These are phyloP conservation scores for Silybum marianum DNA, from an alignment of 129 eudicot species.

Conservation along the genomic window DNA sequence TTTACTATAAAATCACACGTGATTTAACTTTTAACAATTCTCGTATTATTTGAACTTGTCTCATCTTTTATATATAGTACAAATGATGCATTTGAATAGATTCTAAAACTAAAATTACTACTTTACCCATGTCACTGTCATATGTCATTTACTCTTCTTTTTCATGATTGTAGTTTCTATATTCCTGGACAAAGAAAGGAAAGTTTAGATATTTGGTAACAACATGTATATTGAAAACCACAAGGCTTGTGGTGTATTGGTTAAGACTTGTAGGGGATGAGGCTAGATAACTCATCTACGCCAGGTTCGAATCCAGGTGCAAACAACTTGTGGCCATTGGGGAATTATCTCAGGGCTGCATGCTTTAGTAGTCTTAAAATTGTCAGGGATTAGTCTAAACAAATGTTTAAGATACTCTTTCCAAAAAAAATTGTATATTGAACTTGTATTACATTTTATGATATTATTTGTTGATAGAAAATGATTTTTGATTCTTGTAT, in stretches of 20 bases:
- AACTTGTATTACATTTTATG: neutral
- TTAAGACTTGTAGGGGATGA: too few species aligned
- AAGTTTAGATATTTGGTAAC: neutral
- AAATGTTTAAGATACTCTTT: too few species aligned
- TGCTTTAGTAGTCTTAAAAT: too few species aligned
- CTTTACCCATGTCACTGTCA: neutral
- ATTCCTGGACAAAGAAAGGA: neutral
- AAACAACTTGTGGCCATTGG: too few species aligned
- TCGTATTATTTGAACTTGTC: neutral
- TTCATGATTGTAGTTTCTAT: neutral
- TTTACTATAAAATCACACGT: neutral
- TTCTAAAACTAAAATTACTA: neutral
- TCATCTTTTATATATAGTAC: neutral
- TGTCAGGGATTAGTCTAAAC: too few species aligned
- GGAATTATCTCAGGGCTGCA: too few species aligned
- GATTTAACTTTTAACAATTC: too few species aligned
- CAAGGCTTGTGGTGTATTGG: too few species aligned
- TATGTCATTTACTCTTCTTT: neutral
- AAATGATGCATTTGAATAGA: neutral
- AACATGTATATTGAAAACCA: neutral
- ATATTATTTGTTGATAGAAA: too few species aligned
- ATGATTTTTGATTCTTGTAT: neutral
- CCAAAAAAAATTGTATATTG: too few species aligned
- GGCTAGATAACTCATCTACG: too few species aligned
- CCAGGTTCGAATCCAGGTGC: too few species aligned